These are phyloP conservation scores for Trichoderma endophyticum DNA, from an alignment of 2,329 filamentous ascomycete species.

Conservation along the genomic window DNA sequence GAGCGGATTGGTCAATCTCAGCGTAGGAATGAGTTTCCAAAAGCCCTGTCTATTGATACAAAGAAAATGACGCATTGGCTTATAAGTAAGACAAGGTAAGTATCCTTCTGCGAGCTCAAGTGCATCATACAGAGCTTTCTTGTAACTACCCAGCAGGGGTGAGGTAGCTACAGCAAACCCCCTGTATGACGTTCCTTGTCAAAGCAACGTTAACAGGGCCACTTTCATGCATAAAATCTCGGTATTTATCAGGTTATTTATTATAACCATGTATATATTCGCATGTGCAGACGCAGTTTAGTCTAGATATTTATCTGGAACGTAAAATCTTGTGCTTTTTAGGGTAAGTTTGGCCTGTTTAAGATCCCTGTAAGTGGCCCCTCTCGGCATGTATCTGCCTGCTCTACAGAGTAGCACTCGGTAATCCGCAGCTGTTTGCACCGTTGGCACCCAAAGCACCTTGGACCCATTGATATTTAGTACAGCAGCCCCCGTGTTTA, in stretches of 20 bases:
- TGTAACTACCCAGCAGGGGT: not conserved
- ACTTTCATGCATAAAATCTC: not conserved
- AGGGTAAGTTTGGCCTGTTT: not conserved
- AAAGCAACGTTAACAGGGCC: not conserved
- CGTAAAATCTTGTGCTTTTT: not conserved
- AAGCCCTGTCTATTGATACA: not conserved
- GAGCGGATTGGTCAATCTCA: not conserved
- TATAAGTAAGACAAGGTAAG: not conserved
- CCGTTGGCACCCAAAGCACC: not conserved
- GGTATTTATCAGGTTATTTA: not conserved
- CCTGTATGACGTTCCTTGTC: not conserved
- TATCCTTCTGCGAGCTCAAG: not conserved
- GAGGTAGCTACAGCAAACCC: not conserved
- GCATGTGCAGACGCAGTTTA: not conserved
- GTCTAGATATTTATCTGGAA: not conserved
- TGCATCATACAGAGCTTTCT: not conserved
- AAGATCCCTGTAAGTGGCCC: not conserved
- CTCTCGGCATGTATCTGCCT: not conserved
- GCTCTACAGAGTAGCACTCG: not conserved
- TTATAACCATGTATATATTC: too few species aligned
- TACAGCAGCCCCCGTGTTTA: not conserved
- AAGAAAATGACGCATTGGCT: not conserved
- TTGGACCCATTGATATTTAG: not conserved
- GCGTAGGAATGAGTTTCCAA: not conserved
- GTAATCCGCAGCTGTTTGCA: not conserved